Conservation (phyloP, 352 stramenopile species). For the Globisporangium nagaii region DNA sequence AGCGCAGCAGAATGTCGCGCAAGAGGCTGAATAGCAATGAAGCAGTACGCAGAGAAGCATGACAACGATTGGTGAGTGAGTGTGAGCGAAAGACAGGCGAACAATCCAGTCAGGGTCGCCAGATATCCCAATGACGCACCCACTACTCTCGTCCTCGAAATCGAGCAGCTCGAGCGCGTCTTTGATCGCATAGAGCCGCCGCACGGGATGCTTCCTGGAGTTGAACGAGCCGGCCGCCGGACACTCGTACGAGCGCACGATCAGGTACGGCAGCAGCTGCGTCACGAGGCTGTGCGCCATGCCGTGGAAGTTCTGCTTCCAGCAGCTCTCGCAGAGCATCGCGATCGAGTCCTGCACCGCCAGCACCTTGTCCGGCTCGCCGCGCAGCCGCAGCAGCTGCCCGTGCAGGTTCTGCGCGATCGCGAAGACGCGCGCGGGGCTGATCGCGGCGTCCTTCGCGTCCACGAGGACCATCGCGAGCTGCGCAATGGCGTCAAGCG, state of each 20-base stretch:
- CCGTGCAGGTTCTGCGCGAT: conserved; percentile 65
- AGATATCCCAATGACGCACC: conserved; percentile 15
- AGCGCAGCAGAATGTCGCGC: conserved; percentile 81
- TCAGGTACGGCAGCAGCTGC: conserved; percentile 79
- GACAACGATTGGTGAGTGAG: not conserved
- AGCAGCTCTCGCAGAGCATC: conserved; percentile 68
- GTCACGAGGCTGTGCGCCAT: conserved; percentile 68
- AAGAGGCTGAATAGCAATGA: conserved; percentile 27
- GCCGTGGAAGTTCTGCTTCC: conserved; percentile 57
- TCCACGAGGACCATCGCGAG: conserved; percentile 61
- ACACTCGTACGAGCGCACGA: conserved; percentile 74
- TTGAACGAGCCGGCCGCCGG: conserved; percentile 42
- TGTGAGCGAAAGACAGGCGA: no score
- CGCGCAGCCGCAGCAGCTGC: conserved; percentile 46
- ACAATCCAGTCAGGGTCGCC: no score
- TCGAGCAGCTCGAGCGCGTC: conserved; percentile 75
- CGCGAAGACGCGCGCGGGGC: conserved; percentile 51
- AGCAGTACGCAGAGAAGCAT: not conserved
- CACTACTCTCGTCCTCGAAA: conserved; percentile 80
- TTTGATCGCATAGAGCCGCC: conserved; percentile 68
- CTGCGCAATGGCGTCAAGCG: conserved; percentile 37
- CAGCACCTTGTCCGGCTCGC: conserved; percentile 31
- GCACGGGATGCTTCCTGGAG: conserved; percentile 66
- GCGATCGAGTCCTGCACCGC: conserved; percentile 66
- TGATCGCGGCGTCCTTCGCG: conserved; percentile 37